phyloP scores from a whole-genome alignment of 768 basidiomycete species.

The Leccinum fibrillosum region DNA sequence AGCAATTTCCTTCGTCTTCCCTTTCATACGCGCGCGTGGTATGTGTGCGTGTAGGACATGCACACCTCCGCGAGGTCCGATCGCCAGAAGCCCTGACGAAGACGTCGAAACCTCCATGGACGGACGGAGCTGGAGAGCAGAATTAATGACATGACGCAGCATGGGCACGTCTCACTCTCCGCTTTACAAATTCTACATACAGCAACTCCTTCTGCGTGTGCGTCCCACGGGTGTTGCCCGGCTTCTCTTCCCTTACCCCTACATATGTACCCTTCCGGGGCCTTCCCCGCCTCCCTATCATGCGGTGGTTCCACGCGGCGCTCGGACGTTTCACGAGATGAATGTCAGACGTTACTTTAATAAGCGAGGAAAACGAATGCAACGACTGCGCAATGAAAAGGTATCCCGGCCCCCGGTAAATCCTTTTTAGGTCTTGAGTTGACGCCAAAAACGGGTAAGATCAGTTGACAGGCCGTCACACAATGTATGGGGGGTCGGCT shows the following conservation, averaged over 20 bases:
- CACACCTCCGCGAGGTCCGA: conserved; percentile 12
- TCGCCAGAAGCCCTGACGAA: conserved; percentile 7
- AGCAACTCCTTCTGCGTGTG: not conserved
- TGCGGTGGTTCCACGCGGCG: conserved; percentile 14
- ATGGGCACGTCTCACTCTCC: not conserved
- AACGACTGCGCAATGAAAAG: not conserved
- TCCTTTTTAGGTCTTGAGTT: conserved; percentile 5
- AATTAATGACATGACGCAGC: not conserved
- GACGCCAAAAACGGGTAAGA: not conserved
- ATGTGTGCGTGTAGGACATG: not conserved
- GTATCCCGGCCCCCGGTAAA: conserved; percentile 13
- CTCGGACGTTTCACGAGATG: conserved; percentile 23
- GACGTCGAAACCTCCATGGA: not conserved
- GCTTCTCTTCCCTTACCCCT: not conserved
- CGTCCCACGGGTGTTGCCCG: not conserved
- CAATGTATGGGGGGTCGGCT: not conserved
- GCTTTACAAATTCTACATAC: not conserved
- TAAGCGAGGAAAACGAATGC: not conserved
- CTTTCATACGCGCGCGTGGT: not conserved
- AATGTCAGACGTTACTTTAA: not conserved
- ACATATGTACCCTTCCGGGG: not conserved
- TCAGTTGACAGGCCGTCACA: not conserved
- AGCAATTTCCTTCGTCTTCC: not conserved
- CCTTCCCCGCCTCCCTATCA: not conserved
- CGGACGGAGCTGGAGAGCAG: not conserved